These are phyloP conservation scores for Cladophialophora chaetospira DNA, from an alignment of 2,329 filamentous ascomycete genomes.

Conservation along the genomic window DNA sequence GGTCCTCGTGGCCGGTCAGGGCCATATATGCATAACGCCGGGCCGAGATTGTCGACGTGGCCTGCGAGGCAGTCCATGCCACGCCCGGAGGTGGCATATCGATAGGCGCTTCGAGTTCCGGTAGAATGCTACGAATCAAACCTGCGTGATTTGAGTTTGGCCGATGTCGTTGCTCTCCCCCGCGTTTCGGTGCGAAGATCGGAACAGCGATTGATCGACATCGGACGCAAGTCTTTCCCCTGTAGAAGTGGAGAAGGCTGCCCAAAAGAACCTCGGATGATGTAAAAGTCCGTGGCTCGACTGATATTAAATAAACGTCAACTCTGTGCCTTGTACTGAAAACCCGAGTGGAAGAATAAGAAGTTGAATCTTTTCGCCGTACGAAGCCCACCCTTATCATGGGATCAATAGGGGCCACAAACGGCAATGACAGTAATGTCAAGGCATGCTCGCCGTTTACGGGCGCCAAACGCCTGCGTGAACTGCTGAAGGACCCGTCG, in stretches of 20 bases:
- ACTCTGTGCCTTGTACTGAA: not conserved
- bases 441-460: conserved; percentile 22
- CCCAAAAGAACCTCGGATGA: not conserved
- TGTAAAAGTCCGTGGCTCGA: not conserved
- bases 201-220: conserved; percentile 5
- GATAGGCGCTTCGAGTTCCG: no score
- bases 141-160: not conserved
- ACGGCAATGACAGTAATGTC: not conserved
- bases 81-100: no score
- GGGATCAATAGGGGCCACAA: conserved; percentile 2
- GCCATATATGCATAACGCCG: not conserved
- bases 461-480: conserved; percentile 35
- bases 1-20: no score
- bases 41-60: no score
- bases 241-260: not conserved
- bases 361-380: not conserved
- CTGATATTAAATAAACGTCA: not conserved
- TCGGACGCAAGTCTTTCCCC: no score
- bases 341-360: not conserved
- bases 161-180: conserved; percentile 10
- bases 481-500: conserved; percentile 38
- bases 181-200: conserved; percentile 14
- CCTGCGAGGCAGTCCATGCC: no score
- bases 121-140: not conserved
- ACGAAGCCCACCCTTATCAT: not conserved